Percentiles rank a stretch among this genome's conserved stretches.
phyloP scores from a whole-genome alignment of 495 filamentous ascomycete genomes.

The Penicillium arizonense region DNA sequence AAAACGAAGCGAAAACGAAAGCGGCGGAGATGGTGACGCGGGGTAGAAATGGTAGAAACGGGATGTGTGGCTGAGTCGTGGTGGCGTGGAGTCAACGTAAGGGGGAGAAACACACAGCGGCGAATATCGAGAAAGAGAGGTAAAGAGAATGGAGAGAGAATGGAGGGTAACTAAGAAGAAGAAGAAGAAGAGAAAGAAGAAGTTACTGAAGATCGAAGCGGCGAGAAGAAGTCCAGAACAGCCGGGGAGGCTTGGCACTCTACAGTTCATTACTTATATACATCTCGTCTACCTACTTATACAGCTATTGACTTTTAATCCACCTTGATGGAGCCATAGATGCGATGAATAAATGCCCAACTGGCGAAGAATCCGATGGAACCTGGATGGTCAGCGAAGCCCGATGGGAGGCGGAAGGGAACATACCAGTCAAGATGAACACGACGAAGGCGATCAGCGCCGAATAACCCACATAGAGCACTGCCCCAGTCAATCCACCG shows the following conservation, averaged over 20 bases:
- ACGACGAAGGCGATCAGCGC: constrained; percentile 84
- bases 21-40: constrained; percentile 15
- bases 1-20: constrained; percentile 2
- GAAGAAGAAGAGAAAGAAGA: background rate
- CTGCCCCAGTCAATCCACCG: constrained; percentile 76
- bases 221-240: constrained; percentile 16
- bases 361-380: constrained; percentile 94
- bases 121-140: background rate
- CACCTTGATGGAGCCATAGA: constrained; percentile 95
- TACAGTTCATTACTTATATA: constrained; percentile 2
- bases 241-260: constrained; percentile 15
- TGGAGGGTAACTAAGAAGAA: background rate
- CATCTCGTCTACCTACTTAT: background rate
- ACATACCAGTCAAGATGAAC: constrained; percentile 89
- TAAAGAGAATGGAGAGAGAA: constrained; percentile 1
- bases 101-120: background rate
- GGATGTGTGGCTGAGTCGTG: constrained; percentile 24
- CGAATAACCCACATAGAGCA: constrained; percentile 93
- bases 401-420: background rate
- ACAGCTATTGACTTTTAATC: constrained; percentile 52
- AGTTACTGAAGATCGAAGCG: constrained; percentile 1
- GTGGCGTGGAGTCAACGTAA: constrained; percentile 5
- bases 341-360: constrained; percentile 90
- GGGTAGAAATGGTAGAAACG: constrained; percentile 25
- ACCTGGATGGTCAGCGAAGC: constrained; percentile 47